A percentile compares a stretch with the other conserved stretches of the same genome.
Conservation (phyloP, 192 early-diverging fungal species). For the Diversispora eburnea region DNA sequence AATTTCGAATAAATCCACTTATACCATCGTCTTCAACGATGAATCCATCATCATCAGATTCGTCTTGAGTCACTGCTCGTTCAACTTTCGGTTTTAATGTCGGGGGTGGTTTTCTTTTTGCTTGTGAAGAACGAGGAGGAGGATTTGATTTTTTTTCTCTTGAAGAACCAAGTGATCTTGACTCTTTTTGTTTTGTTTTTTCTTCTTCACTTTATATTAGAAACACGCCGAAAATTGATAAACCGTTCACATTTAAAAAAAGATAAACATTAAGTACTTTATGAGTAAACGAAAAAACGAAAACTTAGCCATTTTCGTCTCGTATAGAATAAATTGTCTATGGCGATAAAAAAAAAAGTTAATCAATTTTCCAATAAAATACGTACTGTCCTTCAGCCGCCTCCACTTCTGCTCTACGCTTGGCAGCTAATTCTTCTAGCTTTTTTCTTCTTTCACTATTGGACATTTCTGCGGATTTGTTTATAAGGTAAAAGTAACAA, state of each 20-base stretch:
- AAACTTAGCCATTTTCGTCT: no score
- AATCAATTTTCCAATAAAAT: background rate
- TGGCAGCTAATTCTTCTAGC: background rate
- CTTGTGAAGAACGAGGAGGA: background rate
- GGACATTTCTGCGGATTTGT: background rate
- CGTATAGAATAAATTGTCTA: background rate
- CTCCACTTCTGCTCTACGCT: background rate
- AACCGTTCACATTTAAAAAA: no score
- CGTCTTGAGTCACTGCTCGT: background rate
- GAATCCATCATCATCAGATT: slow-evolving; percentile 15
- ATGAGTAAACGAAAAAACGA: no score
- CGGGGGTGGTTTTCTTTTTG: background rate
- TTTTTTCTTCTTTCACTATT: background rate
- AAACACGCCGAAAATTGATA: no score
- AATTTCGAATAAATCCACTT: background rate
- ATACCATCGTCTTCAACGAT: background rate
- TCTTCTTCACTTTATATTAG: background rate
- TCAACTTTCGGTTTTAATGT: no score
- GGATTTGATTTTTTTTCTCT: background rate
- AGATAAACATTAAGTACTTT: no score
- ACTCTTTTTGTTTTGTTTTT: background rate
- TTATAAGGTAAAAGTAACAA: background rate
- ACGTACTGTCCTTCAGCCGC: background rate
- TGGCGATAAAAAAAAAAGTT: background rate
- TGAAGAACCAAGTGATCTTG: background rate